phyloP scores from a whole-genome alignment of 805 yeast genomes.

The Vanderwaltozyma polyspora region DNA sequence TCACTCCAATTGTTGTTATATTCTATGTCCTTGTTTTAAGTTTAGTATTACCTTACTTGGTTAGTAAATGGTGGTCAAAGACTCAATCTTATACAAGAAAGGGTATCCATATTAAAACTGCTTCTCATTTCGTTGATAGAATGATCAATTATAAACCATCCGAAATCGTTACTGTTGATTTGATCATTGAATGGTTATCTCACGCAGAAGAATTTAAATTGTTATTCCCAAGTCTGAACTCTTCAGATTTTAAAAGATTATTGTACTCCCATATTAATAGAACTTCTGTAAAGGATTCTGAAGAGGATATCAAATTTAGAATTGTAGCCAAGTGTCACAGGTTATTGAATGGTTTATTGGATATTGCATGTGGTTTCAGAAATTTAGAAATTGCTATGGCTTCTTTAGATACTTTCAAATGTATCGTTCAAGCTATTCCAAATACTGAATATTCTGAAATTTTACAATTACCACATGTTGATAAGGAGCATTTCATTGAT shows the following conservation, averaged over 20 bases:
- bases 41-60: slow-evolving; percentile 64
- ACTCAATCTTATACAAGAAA: slow-evolving; percentile 70
- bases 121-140: slow-evolving; percentile 59
- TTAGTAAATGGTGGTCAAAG: slow-evolving; percentile 83
- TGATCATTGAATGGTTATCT: slow-evolving; percentile 48
- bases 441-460: slow-evolving; percentile 47
- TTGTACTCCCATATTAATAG: slow-evolving; percentile 46
- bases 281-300: slow-evolving; percentile 18
- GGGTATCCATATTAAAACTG: slow-evolving; percentile 78
- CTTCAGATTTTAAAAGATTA: slow-evolving; percentile 39
- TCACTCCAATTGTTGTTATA: slow-evolving; percentile 49
- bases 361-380: slow-evolving; percentile 73
- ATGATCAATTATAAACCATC: slow-evolving; percentile 68
- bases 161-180: slow-evolving; percentile 43
- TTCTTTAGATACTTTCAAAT: slow-evolving; percentile 56
- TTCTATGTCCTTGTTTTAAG: slow-evolving; percentile 66
- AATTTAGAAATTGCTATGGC: slow-evolving; percentile 50
- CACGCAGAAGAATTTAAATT: slow-evolving; percentile 54
- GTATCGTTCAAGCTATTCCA: slow-evolving; percentile 65
- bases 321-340: slow-evolving; percentile 55
- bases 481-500: slow-evolving; percentile 32
- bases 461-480: slow-evolving; percentile 72
- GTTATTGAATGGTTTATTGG: slow-evolving; percentile 59
- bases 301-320: slow-evolving; percentile 33
- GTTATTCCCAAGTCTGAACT: slow-evolving; percentile 31